Base-by-base conservation (phyloP, 805 yeast species). In the Cyberlindnera sargentensis region DNA sequence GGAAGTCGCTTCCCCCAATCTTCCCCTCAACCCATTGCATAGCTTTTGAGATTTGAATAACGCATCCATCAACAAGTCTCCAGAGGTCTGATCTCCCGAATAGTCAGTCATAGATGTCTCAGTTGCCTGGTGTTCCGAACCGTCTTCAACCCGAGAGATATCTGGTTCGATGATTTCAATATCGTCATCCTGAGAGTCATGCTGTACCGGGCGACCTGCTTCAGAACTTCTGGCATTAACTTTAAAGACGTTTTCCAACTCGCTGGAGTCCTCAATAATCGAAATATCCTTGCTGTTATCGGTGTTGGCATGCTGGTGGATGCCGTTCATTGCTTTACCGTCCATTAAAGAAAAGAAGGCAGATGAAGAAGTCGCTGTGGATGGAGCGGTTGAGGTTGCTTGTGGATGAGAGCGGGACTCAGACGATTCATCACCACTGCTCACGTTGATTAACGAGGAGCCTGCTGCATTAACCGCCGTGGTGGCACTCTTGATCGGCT, bases 141-240 rank as follows among this genome's bases (percentile, higher is more conserved):
- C 34, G 7, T 26, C 31, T 5, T 41, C 36, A 6, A 39, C 28
- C 9, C 11, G 30, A 5, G 46, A n/a, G 23, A 64, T 51, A 23
- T 57, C 60, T 43, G 69, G 50, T 61, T 73, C 62, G 6, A 75
- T 62, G 58, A 75, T 64, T 32, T 66, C 66, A n/a, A 66, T 40
- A 33, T 65, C 71, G 45, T 65, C 50, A n/a, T 39, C 47, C 7
- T 34, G 40, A n/a, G 8, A 31, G n/a, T 42, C 37, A 15, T 15
- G 20, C 24, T 24, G 27, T 8, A 35, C 20, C 3, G 6, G 26
- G 6, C 15, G 40, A 9, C 8, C 25, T 8, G 27, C 2, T 11
- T n/a, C 26, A 15, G 33, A 9, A n/a, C n/a, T 10, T 10, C 34
- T 31, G 27, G 11, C 1, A 8, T 36, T 28, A 6, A 28, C 10